These are phyloP conservation scores for Rutidosis leptorrhynchoides DNA, from an alignment of 129 eudicot genomes.

Conservation along the genomic window DNA sequence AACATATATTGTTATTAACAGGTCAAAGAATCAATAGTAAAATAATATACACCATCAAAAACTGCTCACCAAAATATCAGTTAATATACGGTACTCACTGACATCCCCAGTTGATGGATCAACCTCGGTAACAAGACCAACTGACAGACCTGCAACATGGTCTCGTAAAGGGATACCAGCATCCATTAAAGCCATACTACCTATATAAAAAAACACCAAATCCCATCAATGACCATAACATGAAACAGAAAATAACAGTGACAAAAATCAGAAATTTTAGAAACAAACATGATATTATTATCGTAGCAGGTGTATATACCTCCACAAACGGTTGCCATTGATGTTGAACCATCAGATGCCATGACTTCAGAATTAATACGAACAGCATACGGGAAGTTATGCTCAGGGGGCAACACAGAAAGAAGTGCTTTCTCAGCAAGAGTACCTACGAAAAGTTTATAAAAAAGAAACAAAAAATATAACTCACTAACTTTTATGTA, in stretches of 20 bases:
- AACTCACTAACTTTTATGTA: not conserved
- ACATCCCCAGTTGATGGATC: conserved; percentile 73
- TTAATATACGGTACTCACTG: conserved; percentile 67
- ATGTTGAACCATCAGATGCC: conserved; percentile 99
- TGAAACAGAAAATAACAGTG: not conserved
- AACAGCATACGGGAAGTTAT: conserved; percentile 64
- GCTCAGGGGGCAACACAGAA: conserved; percentile 91
- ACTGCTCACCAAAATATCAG: conserved; percentile 83
- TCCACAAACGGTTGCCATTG: conserved; percentile 99
- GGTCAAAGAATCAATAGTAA: not conserved
- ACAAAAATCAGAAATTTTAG: not conserved
- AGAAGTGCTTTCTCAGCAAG: conserved; percentile 97
- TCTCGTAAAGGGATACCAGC: conserved; percentile 89
- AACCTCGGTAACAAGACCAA: conserved; percentile 83
- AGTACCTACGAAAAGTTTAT: conserved; percentile 65
- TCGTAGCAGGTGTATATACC: conserved; percentile 42
- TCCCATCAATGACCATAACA: not conserved
- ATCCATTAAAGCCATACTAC: conserved; percentile 96
- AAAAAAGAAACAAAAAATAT: no score
- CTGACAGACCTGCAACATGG: conserved; percentile 93
- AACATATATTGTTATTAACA: conserved; percentile 6
- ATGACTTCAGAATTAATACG: conserved; percentile 95
- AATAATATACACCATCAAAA: not conserved
- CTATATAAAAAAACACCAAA: conserved; percentile 29
- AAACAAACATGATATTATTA: conserved; percentile 12